A percentile compares a stretch with the other conserved stretches of the same genome.
These are phyloP conservation scores for Rhizopus arrhizus DNA, from an alignment of 371 early-diverging fungal species.

Conservation along the genomic window DNA sequence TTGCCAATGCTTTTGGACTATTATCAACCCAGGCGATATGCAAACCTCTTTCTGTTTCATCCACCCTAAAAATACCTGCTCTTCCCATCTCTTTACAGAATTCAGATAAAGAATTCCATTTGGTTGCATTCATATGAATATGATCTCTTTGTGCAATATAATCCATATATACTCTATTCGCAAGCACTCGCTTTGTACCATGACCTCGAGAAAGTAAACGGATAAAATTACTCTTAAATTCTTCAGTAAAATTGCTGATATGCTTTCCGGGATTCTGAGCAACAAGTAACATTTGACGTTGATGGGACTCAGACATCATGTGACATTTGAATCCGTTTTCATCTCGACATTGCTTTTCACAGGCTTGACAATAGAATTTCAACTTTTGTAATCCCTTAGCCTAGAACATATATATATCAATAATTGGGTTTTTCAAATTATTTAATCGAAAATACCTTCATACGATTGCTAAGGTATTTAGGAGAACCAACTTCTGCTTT, in stretches of 20 bases:
- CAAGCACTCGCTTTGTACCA: slow-evolving; percentile 84
- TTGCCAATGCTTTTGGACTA: slow-evolving; percentile 81
- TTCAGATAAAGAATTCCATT: slow-evolving; percentile 89
- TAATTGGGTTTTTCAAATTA: not conserved
- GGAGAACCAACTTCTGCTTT: slow-evolving; percentile 80
- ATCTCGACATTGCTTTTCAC: slow-evolving; percentile 91
- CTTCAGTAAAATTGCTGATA: slow-evolving; percentile 69
- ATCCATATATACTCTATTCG: slow-evolving; percentile 95
- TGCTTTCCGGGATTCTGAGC: slow-evolving; percentile 78
- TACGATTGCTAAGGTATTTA: slow-evolving; percentile 83
- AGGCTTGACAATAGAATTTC: slow-evolving; percentile 94
- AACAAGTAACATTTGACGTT: slow-evolving; percentile 90
- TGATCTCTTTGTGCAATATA: slow-evolving; percentile 89
- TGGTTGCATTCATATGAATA: slow-evolving; percentile 95
- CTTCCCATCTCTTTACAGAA: slow-evolving; percentile 85
- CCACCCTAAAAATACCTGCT: slow-evolving; percentile 83
- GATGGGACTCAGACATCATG: slow-evolving; percentile 88
- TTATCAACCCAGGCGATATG: slow-evolving; percentile 91
- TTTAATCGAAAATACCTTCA: slow-evolving; percentile 50
- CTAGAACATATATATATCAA: not conserved
- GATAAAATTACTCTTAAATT: slow-evolving; percentile 75
- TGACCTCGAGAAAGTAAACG: slow-evolving; percentile 74
- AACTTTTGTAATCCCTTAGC: slow-evolving; percentile 93
- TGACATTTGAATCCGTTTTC: slow-evolving; percentile 98
- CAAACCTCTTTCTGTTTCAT: slow-evolving; percentile 91